These are phyloP conservation scores for Diospyros kaki DNA, from an alignment of 148 eudicot species.

Conservation along the genomic window DNA sequence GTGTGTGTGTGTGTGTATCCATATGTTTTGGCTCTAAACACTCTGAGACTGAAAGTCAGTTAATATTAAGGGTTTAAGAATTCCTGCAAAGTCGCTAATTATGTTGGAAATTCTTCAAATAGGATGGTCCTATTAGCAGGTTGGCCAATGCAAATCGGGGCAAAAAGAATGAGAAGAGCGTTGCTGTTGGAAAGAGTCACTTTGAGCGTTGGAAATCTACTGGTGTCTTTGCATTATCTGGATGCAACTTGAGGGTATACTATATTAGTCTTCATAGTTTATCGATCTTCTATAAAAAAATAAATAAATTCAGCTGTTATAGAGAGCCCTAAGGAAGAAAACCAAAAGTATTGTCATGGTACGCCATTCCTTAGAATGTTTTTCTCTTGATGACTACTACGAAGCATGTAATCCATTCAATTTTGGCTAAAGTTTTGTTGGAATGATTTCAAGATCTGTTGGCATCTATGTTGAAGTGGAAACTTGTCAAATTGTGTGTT, in stretches of 20 bases:
- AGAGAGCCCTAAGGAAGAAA: not conserved
- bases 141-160: conserved; percentile 16
- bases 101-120: conserved; percentile 6
- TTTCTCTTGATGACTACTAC: not conserved
- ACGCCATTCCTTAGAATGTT: not conserved
- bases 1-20: not conserved
- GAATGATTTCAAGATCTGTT: too few species aligned
- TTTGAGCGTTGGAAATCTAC: conserved; percentile 71
- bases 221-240: conserved; percentile 63
- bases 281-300: too few species aligned
- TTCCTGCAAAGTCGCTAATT: conserved; percentile 4
- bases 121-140: conserved; percentile 74
- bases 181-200: conserved; percentile 36
- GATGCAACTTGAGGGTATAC: conserved; percentile 53
- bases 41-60: not conserved
- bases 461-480: too few species aligned
- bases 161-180: conserved; percentile 16
- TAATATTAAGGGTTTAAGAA: not conserved
- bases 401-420: too few species aligned
- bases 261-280: not conserved
- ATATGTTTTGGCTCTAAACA: not conserved
- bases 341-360: not conserved
- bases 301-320: not conserved
- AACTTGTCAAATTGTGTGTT: too few species aligned
- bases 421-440: too few species aligned